A percentile compares a stretch with the other conserved stretches of the same genome.
Conservation (phyloP, 768 basidiomycete species). For the Leccinum variicolor region DNA sequence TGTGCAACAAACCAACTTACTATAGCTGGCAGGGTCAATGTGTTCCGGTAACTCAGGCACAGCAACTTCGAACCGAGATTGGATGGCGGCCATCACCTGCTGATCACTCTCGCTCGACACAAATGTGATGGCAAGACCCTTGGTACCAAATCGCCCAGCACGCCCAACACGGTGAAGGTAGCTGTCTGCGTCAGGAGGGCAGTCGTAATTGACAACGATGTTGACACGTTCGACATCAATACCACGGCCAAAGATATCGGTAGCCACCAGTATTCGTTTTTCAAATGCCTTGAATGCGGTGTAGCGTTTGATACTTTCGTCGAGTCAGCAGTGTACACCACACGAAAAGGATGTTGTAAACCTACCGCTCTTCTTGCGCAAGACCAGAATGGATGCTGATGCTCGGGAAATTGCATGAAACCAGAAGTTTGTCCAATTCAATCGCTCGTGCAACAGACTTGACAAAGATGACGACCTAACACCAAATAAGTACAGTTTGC, state of each 20-base stretch:
- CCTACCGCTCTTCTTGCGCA: conserved; percentile 93
- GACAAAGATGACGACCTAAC: conserved; percentile 97
- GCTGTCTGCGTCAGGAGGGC: conserved; percentile 94
- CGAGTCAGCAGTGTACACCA: conserved; percentile 2
- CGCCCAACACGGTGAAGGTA: conserved; percentile 99
- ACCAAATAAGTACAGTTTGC: conserved; percentile 1
- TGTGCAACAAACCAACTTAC: conserved; percentile 45
- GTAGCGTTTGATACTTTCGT: conserved; percentile 82
- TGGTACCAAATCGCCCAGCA: conserved; percentile 98
- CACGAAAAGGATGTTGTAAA: conserved; percentile 3
- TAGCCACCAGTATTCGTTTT: conserved; percentile 98
- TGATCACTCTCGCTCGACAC: conserved; percentile 90
- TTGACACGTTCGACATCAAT: conserved; percentile 99
- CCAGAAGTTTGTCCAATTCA: conserved; percentile 91
- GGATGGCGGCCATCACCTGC: conserved; percentile 92
- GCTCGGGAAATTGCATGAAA: conserved; percentile 97
- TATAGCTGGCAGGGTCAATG: conserved; percentile 94
- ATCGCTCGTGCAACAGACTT: conserved; percentile 97
- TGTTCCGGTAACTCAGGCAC: conserved; percentile 93
- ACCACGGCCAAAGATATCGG: conserved; percentile 98
- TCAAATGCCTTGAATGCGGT: conserved; percentile 99
- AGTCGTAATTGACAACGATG: conserved; percentile 99
- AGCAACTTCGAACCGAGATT: conserved; percentile 95
- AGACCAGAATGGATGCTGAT: conserved; percentile 96
- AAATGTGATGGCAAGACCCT: conserved; percentile 97